phyloP scores from a whole-genome alignment of 805 yeast genomes.

The Cyberlindnera galapagoensis region DNA sequence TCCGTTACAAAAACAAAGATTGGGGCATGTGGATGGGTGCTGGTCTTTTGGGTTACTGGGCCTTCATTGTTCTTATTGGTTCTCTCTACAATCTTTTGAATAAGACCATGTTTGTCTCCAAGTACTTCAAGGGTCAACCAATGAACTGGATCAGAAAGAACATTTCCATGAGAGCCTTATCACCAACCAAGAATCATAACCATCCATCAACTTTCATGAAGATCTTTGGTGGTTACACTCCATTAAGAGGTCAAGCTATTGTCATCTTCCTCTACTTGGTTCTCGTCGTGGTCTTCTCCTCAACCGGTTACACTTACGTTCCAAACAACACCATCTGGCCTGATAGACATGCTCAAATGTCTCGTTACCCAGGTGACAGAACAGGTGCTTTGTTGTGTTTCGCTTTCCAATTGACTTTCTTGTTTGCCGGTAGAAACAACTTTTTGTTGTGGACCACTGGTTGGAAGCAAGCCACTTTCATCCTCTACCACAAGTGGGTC shows the following conservation, averaged over 20 bases:
- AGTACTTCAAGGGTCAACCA: constrained; percentile 11
- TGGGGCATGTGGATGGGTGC: constrained; percentile 41
- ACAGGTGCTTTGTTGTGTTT: constrained; percentile 23
- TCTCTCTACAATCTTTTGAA: constrained; percentile 25
- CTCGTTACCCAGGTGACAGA: constrained; percentile 25
- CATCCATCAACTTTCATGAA: constrained; percentile 13
- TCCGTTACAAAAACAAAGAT: constrained; percentile 30
- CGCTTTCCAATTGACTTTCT: constrained; percentile 44
- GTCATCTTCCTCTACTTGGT: constrained; percentile 30
- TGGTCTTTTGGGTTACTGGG: constrained; percentile 45
- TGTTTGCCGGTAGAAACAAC: constrained; percentile 72
- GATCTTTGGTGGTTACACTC: constrained; percentile 18
- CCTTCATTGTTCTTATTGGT: constrained; percentile 34
- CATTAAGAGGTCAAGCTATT: constrained; percentile 23
- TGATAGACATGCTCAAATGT: constrained; percentile 11
- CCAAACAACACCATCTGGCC: constrained; percentile 17
- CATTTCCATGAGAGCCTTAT: constrained; percentile 13
- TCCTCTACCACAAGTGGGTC: constrained; percentile 60
- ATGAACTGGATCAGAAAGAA: constrained; percentile 14
- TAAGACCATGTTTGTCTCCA: constrained; percentile 13
- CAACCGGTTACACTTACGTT: constrained; percentile 16
- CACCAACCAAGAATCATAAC: constrained; percentile 13
- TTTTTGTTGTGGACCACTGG: constrained; percentile 57
- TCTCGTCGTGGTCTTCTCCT: constrained; percentile 9
- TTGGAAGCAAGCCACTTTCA: constrained; percentile 58